Evolutionary conservation across 257 asterid species (phyloP).

Genomic region (Nicotiana benthamiana): DNA sequence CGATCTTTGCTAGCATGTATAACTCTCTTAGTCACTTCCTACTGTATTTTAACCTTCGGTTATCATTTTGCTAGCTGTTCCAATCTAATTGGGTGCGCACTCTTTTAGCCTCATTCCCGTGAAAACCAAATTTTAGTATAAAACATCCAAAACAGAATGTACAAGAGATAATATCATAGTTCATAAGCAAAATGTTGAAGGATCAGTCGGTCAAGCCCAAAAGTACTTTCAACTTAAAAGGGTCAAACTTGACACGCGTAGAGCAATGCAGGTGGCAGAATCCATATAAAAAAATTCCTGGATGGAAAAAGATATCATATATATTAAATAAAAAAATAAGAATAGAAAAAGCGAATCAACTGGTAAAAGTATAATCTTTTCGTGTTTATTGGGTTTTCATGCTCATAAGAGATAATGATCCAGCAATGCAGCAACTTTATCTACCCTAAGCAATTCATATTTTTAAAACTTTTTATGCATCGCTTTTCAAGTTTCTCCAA

Average conservation of each 20-base stretch:
- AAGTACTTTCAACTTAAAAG: neutral
- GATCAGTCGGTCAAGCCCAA: neutral
- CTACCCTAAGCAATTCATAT: neutral
- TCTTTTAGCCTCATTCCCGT: neutral
- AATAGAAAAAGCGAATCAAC: neutral
- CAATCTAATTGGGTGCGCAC: neutral
- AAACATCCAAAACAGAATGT: neutral
- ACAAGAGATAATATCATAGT: neutral
- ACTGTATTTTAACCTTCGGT: neutral
- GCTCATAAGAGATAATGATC: neutral
- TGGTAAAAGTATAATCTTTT: neutral
- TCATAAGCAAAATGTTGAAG: neutral
- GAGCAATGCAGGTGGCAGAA: conserved; percentile 3
- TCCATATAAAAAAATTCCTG: neutral
- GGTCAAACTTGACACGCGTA: neutral
- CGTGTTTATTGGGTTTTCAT: neutral
- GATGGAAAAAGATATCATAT: neutral
- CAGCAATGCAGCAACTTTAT: neutral
- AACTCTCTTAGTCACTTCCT: neutral
- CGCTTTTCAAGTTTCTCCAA: neutral
- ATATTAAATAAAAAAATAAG: too few species aligned
- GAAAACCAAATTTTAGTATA: neutral
- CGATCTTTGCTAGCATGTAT: neutral
- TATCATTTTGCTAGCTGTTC: neutral
- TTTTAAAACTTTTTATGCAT: neutral